Percentiles rank a stretch among this genome's conserved stretches.
These are phyloP conservation scores for Saturnispora halmiae DNA, from an alignment of 805 yeast species.

Conservation along the genomic window DNA sequence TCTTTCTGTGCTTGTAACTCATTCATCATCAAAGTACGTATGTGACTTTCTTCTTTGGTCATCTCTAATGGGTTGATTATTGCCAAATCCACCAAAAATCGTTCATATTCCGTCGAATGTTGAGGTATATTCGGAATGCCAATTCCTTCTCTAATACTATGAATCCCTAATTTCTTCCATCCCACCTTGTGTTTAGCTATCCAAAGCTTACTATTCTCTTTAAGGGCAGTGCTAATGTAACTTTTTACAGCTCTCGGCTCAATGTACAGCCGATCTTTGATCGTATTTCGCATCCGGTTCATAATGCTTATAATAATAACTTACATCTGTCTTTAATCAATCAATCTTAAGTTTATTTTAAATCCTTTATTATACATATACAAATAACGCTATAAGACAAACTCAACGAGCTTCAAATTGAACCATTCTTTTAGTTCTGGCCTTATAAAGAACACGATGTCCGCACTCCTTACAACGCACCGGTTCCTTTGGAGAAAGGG, in stretches of 20 bases:
- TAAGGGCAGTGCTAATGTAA: no score
- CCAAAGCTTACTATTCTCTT: neutral
- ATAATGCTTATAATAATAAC: no score
- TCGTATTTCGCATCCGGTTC: neutral
- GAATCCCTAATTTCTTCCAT: neutral
- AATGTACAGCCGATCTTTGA: neutral
- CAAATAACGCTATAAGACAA: no score
- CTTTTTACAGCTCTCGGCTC: neutral
- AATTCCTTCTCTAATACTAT: neutral
- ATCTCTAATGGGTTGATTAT: neutral
- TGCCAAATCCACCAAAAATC: neutral
- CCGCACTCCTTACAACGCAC: slow-evolving; percentile 98
- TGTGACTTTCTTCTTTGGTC: neutral
- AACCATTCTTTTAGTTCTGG: slow-evolving; percentile 95
- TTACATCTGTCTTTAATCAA: no score
- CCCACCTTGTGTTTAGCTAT: neutral
- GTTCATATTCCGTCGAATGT: neutral
- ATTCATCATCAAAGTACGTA: neutral
- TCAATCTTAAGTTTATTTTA: neutral
- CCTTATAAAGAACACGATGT: slow-evolving; percentile 93
- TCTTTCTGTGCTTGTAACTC: neutral
- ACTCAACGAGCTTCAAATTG: slow-evolving; percentile 69
- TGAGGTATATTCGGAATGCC: neutral
- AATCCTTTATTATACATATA: neutral
- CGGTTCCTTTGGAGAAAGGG: slow-evolving; percentile 87